These are phyloP conservation scores for Cornus suecica DNA, from an alignment of 148 eudicot genomes.

Conservation along the genomic window DNA sequence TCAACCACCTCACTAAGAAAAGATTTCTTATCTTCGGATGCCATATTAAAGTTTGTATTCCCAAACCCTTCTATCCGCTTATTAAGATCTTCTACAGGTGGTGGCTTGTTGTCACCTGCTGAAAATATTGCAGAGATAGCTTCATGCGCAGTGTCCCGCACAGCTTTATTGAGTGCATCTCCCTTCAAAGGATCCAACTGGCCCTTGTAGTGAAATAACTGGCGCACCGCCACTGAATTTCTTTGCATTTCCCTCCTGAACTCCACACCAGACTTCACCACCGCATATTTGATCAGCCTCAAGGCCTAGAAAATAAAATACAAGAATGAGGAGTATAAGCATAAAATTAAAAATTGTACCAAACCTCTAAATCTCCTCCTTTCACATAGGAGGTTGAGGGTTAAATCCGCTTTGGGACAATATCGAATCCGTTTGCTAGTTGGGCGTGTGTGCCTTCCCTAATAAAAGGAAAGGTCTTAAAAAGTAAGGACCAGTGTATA, in stretches of 20 bases:
- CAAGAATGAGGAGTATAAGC: background rate
- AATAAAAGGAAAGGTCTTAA: background rate
- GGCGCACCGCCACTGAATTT: slow-evolving; percentile 87
- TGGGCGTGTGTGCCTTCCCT: too few relatives aligned
- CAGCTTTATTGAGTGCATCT: slow-evolving; percentile 89
- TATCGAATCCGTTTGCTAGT: too few relatives aligned
- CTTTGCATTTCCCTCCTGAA: slow-evolving; percentile 98
- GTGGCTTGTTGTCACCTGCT: slow-evolving; percentile 65
- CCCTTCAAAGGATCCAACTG: slow-evolving; percentile 82
- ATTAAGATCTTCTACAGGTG: slow-evolving; percentile 57
- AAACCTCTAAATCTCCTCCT: too few relatives aligned
- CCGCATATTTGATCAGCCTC: slow-evolving; percentile 84
- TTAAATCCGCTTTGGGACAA: too few relatives aligned
- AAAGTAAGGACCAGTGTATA: background rate
- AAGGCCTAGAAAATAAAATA: slow-evolving; percentile 53
- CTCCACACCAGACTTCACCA: slow-evolving; percentile 84
- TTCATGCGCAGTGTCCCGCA: slow-evolving; percentile 91
- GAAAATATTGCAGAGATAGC: slow-evolving; percentile 84
- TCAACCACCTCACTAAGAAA: slow-evolving; percentile 89
- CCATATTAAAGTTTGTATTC: slow-evolving; percentile 62
- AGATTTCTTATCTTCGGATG: slow-evolving; percentile 73
- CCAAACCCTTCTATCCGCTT: slow-evolving; percentile 93
- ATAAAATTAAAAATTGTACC: background rate
- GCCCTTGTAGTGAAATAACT: slow-evolving; percentile 87
- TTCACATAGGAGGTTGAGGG: too few relatives aligned